Percentiles rank a stretch among this genome's conserved stretches.
These are phyloP conservation scores for Iberis pinnata DNA, from an alignment of 345 rosid species.

Conservation along the genomic window DNA sequence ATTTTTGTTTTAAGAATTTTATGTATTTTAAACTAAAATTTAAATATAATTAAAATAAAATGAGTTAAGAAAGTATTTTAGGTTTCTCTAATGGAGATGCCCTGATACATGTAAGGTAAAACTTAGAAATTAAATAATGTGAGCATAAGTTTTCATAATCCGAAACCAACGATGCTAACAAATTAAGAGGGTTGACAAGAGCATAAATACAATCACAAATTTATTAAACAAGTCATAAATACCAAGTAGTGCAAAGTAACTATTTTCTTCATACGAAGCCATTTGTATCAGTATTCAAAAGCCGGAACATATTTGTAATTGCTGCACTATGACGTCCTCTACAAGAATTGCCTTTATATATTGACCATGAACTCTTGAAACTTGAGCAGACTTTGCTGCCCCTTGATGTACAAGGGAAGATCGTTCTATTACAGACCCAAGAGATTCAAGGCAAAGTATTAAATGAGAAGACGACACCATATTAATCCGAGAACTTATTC, in stretches of 20 bases:
- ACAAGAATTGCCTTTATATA: constrained; percentile 67
- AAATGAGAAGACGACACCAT: constrained; percentile 79
- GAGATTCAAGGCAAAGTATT: constrained; percentile 55
- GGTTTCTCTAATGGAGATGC: too few relatives aligned
- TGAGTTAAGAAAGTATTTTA: too few relatives aligned
- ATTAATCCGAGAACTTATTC: constrained; percentile 72
- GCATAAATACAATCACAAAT: not conserved
- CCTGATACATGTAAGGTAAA: too few relatives aligned
- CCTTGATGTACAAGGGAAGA: constrained; percentile 35
- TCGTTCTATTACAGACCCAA: constrained; percentile 42
- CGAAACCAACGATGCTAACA: too few relatives aligned
- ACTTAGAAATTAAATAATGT: too few relatives aligned
- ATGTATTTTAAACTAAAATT: too few relatives aligned
- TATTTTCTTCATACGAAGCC: too few relatives aligned
- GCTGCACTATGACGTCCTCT: constrained; percentile 84
- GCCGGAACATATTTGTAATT: constrained; percentile 51
- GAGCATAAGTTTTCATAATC: too few relatives aligned
- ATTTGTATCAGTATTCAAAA: too few relatives aligned
- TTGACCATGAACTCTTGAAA: constrained; percentile 41
- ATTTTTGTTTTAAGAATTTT: too few relatives aligned
- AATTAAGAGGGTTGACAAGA: too few relatives aligned
- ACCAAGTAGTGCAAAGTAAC: constrained; percentile 1
- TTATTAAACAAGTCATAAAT: not conserved
- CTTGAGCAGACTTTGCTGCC: constrained; percentile 33
- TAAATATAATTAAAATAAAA: too few relatives aligned